phyloP scores from a whole-genome alignment of 106 monocot species.

The Acorus calamus region DNA sequence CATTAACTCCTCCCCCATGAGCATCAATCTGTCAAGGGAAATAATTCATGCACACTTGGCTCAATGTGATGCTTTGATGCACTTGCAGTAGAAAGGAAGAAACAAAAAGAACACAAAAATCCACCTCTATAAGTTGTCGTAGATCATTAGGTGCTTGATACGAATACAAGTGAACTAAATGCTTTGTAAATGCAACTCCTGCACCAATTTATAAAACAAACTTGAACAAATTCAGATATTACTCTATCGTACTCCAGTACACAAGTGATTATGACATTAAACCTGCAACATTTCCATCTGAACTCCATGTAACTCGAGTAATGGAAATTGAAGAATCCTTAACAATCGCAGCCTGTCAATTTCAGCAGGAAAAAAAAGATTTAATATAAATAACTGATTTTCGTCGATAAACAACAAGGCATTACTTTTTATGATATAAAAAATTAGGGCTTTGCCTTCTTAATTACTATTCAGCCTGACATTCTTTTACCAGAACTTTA shows the following conservation, averaged over 20 bases:
- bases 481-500: no score
- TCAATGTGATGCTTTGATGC: no score
- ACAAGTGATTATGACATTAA: not conserved
- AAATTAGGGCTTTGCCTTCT: no score
- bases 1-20: conserved; percentile 69
- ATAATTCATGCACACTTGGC: not conserved
- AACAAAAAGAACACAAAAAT: not conserved
- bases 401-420: not conserved
- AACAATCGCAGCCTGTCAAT: conserved; percentile 28
- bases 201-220: conserved; percentile 8
- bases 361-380: conserved; percentile 1
- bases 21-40: conserved; percentile 44
- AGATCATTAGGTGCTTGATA: conserved; percentile 62
- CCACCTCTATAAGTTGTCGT: conserved; percentile 46
- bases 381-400: not conserved
- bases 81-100: not conserved
- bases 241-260: not conserved
- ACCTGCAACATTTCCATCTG: conserved; percentile 66
- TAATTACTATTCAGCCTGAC: no score
- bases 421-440: no score
- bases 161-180: conserved; percentile 56
- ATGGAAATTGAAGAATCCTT: conserved; percentile 54
- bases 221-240: not conserved
- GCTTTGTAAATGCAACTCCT: conserved; percentile 68
- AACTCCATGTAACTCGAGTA: conserved; percentile 58